Base-by-base conservation (phyloP, 2,329 filamentous ascomycete genomes). In the Trichoderma simmonsii region DNA sequence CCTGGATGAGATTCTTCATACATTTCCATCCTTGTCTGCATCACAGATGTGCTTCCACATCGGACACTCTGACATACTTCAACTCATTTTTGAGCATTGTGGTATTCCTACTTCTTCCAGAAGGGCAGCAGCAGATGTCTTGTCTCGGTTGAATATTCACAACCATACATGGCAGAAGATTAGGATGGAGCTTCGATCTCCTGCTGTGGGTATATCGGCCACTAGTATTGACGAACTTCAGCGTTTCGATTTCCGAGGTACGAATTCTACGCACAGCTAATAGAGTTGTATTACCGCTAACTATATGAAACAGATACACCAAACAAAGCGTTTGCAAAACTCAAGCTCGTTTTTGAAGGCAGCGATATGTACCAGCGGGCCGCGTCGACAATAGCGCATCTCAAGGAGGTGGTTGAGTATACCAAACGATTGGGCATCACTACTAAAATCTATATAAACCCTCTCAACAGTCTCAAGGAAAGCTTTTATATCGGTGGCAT, bases 181-280 rank as follows among this genome's bases (percentile, higher is more conserved):
- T 71, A 88, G 92, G 68, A 89, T 88, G 67, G 93, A 97, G 77
- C 86, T 99, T 69, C 90, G 95, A 51, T 93, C 92, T n/a, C 90
- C 93, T 3, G 82, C 91, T 21, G 89, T 97, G 48, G 94, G 94
- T 2, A 88, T 98, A 21, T 92, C 95, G 4, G 93, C 93, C 14
- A 98, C 95, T 3, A 97, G 93, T 57, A 87, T 99, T 61, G 95
- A 98, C 76, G 95, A 98, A 77, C 86, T 99, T 71, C 90, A 93
- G 75, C 90, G 91, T 6, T 99, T 98, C 79, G 95, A 99, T 79
- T 98, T 97, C 80, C 88, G 93, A 84, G 91, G 91, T 90, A 82
- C 77, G 83, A 77, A 4, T 63, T n/a, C 21, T 2, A 32, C 1
- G 8, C 5, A 21, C 11, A 26, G 8, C 21, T 12, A 12, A 61